Evolutionary conservation across 257 asterid species (phyloP), one percentile per base, ranked within the genome.

Genomic region (Nemophila menziesii): DNA sequence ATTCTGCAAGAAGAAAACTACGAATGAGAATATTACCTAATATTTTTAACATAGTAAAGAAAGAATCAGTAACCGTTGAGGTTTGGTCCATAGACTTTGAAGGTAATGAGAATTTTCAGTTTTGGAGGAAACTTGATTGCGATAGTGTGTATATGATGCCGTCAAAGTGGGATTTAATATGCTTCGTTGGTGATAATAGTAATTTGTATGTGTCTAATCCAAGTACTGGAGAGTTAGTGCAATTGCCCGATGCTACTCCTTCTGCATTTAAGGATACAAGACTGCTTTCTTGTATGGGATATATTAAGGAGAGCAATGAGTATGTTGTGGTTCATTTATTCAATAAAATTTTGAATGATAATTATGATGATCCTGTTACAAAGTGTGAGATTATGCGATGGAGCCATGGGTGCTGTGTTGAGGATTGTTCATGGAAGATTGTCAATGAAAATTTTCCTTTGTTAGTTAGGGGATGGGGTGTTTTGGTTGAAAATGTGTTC

Each of bases 161-260:
- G n/a, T 67, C 79, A 3, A 74, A 62, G 38, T 67, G 78, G 70
- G 78, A 68, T 61, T 60, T 75, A 22, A 41, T 75, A 22, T 70
- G 76, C 69, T 68, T 75, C 33, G 71, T 68, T 57, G 58, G 73
- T 57, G 70, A 63, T 4, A 24, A 24, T 34, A 59, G 54, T 39
- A 76, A 71, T 50, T 75, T 75, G 24, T 68, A 72, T 40, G 69
- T 62, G 33, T 72, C 80, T 22, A 75, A 75, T 14, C 85, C 85
- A 47, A 61, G 67, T 20, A 68, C 72, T 5, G 75, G 64, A 48
- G 60, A 65, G 39, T 52, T 59, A 73, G 5, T 16, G 55, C 62
- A 68, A 46, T 57, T 72, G 57, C 75, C 80, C 1, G 75, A 72
- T 60, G 70, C 69, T 9, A 72, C 62, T 37, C 68, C 72, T 49